Percentiles rank a stretch among this genome's conserved stretches.
These are phyloP conservation scores for Cercospora nicotianae DNA, from an alignment of 2,329 filamentous ascomycete genomes.

Conservation along the genomic window DNA sequence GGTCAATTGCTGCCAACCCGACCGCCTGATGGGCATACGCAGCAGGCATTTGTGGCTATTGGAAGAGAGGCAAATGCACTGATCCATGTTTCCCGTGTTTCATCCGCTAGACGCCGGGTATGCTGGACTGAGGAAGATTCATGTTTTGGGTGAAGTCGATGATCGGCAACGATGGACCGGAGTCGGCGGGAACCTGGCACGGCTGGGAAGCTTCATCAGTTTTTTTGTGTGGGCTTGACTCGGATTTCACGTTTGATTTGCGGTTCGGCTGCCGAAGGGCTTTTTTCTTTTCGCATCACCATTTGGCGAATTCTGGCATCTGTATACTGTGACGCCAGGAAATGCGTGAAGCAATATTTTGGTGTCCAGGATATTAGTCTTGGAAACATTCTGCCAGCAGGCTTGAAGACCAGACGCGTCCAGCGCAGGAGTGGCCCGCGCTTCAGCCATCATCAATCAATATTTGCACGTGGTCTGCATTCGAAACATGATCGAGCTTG, in stretches of 20 bases:
- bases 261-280: not conserved
- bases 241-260: not conserved
- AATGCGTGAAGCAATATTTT: not conserved
- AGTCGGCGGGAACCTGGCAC: conserved; percentile 3
- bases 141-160: conserved; percentile 3
- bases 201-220: not conserved
- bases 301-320: not conserved
- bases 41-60: not conserved
- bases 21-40: not conserved
- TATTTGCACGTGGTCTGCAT: not conserved
- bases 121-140: conserved; percentile 2
- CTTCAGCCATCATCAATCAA: not conserved
- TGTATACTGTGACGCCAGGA: not conserved
- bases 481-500: not conserved
- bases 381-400: not conserved
- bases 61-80: not conserved
- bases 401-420: not conserved
- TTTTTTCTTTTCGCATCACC: not conserved
- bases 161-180: conserved; percentile 3
- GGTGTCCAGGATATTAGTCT: not conserved
- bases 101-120: conserved; percentile 1
- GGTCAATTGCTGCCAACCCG: conserved; percentile 5
- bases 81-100: conserved; percentile 7
- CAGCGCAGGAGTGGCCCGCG: not conserved
- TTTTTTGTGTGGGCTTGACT: not conserved